phyloP scores from a whole-genome alignment of 768 basidiomycete species.

The Favolaschia claudopus region DNA sequence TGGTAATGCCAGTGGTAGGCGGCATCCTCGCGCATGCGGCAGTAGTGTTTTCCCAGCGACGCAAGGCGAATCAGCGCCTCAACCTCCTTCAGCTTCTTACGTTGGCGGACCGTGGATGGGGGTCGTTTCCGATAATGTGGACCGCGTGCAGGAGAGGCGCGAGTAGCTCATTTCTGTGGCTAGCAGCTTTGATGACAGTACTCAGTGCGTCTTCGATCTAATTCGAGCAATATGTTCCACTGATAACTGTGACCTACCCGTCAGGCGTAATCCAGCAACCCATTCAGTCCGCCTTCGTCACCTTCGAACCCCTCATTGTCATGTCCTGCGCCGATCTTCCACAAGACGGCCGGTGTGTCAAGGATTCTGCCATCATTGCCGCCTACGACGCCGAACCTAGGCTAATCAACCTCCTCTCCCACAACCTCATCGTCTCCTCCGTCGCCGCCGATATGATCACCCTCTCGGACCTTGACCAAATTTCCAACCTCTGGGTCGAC shows the following conservation, averaged over 20 bases:
- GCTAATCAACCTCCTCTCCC: background rate
- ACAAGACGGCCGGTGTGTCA: background rate
- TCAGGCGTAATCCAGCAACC: conserved; percentile 2
- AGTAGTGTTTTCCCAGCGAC: conserved; percentile 2
- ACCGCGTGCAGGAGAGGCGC: background rate
- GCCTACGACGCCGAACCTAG: conserved; percentile 1
- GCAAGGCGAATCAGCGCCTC: background rate
- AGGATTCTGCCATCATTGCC: background rate
- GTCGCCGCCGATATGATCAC: background rate
- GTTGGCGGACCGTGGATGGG: background rate
- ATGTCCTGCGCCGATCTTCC: conserved; percentile 4
- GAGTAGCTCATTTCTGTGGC: conserved; percentile 2
- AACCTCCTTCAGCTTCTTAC: background rate
- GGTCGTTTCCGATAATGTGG: background rate
- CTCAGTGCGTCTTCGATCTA: background rate
- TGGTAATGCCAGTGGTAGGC: conserved; percentile 5
- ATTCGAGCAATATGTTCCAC: background rate
- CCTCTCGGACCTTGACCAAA: background rate
- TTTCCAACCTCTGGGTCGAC: background rate
- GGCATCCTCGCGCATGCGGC: background rate
- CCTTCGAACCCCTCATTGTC: background rate
- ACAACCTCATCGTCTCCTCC: background rate
- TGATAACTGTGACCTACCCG: background rate
- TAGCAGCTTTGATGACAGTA: conserved; percentile 1
- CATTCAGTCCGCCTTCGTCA: conserved; percentile 1